These are phyloP conservation scores for Yarrowia sp. DNA, from an alignment of 805 yeast genomes.

Conservation along the genomic window DNA sequence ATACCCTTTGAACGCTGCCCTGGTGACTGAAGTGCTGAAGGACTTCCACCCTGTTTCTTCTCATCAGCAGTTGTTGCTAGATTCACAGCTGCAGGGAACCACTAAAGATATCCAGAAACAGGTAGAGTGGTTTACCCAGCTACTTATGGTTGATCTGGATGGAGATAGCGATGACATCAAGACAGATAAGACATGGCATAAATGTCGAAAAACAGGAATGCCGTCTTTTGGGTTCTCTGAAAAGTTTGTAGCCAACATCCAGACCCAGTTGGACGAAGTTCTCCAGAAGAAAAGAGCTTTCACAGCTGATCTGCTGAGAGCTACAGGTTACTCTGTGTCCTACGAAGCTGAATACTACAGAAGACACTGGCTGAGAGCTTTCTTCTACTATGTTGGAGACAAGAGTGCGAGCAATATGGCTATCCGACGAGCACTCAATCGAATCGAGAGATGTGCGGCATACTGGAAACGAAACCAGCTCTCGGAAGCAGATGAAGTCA, in stretches of 20 bases:
- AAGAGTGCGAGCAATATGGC: background rate
- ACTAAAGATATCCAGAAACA: constrained; percentile 29
- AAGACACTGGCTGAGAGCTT: constrained; percentile 32
- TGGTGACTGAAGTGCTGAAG: constrained; percentile 4
- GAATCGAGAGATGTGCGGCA: constrained; percentile 18
- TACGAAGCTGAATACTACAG: constrained; percentile 32
- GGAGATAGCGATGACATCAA: constrained; percentile 30
- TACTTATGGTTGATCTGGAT: constrained; percentile 34
- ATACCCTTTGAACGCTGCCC: background rate
- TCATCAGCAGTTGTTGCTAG: constrained; percentile 8
- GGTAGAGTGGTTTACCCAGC: constrained; percentile 30
- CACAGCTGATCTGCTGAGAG: constrained; percentile 28
- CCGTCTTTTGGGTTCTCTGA: constrained; percentile 29
- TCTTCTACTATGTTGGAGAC: constrained; percentile 22
- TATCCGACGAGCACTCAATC: background rate
- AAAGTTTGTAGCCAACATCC: constrained; percentile 31
- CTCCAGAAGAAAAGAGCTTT: constrained; percentile 27
- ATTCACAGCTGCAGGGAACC: constrained; percentile 15
- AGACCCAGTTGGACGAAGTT: constrained; percentile 28
- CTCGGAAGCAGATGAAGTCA: constrained; percentile 24
- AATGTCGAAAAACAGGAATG: constrained; percentile 24
- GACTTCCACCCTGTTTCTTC: constrained; percentile 9
- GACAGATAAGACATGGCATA: constrained; percentile 31
- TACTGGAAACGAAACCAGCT: constrained; percentile 27
- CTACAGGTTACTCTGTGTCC: constrained; percentile 8